Conservation (phyloP, 345 rosid species). For the Pelargonium nanum region DNA sequence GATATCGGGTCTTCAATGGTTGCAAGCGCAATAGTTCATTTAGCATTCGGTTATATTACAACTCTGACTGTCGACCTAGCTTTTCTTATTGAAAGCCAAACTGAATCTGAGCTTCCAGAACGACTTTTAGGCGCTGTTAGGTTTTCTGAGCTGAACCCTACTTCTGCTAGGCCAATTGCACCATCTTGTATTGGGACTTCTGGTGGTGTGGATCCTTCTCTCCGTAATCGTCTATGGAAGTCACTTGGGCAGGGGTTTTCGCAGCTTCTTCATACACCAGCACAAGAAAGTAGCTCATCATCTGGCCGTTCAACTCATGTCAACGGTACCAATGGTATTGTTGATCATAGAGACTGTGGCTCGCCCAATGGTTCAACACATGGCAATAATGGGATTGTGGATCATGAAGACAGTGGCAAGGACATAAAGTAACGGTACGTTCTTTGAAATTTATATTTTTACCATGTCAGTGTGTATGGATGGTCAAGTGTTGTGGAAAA, state of each 20-base stretch:
- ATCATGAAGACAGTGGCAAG: constrained; percentile 1
- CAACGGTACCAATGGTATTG: constrained; percentile 33
- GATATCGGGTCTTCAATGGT: constrained; percentile 97
- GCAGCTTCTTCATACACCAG: constrained; percentile 43
- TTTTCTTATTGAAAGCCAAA: constrained; percentile 73
- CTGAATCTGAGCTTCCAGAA: constrained; percentile 85
- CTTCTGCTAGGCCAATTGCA: constrained; percentile 42
- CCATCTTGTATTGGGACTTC: constrained; percentile 17
- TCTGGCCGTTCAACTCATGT: constrained; percentile 14
- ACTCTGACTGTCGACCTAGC: constrained; percentile 90
- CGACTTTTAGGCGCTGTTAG: constrained; percentile 64
- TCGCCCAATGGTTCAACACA: neutral
- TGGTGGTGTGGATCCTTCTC: constrained; percentile 28
- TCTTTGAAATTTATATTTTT: neutral
- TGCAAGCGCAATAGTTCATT: constrained; percentile 87
- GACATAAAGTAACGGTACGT: neutral
- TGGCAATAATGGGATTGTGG: neutral
- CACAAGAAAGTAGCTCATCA: constrained; percentile 33
- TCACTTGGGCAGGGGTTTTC: constrained; percentile 80
- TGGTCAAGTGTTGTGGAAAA: no score
- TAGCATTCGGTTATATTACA: constrained; percentile 79
- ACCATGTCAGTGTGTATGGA: neutral
- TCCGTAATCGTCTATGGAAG: constrained; percentile 64
- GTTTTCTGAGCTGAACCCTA: constrained; percentile 65
- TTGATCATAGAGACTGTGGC: constrained; percentile 13